phyloP scores from a whole-genome alignment of 805 yeast genomes.

The Lipomyces oligophaga region DNA sequence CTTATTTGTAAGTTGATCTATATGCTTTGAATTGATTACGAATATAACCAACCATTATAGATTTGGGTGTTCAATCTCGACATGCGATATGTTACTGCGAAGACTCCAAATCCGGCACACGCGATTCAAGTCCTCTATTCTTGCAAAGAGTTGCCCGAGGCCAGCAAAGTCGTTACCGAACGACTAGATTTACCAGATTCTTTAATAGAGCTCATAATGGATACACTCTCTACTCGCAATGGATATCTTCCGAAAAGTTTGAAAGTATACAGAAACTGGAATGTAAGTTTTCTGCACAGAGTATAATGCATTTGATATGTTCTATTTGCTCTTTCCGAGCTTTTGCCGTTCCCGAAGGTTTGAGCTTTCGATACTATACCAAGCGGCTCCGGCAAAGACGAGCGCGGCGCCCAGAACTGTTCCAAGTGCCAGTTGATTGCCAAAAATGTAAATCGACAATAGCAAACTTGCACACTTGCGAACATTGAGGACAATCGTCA shows the following conservation, averaged over 20 bases:
- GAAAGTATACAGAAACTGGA: conserved; percentile 34
- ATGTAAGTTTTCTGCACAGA: conserved; percentile 33
- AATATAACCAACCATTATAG: background rate
- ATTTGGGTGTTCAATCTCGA: conserved; percentile 54
- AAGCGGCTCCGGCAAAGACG: conserved; percentile 55
- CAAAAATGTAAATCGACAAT: conserved; percentile 53
- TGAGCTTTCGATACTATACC: conserved; percentile 39
- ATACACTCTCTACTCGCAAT: conserved; percentile 36
- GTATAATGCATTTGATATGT: conserved; percentile 4
- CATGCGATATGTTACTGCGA: conserved; percentile 33
- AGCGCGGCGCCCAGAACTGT: conserved; percentile 49
- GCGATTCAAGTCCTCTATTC: conserved; percentile 50
- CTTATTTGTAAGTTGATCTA: conserved; percentile 9
- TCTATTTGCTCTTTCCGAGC: conserved; percentile 6
- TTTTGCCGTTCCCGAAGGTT: conserved; percentile 13
- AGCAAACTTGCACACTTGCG: conserved; percentile 60
- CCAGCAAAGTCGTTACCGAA: conserved; percentile 36
- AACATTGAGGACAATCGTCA: conserved; percentile 55
- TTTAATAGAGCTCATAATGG: conserved; percentile 37
- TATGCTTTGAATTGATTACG: background rate
- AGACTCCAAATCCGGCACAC: conserved; percentile 26
- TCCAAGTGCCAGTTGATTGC: conserved; percentile 41
- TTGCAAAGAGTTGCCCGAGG: background rate
- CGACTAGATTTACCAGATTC: conserved; percentile 37
- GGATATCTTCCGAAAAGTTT: conserved; percentile 38